Conservation (phyloP, 1,139 yeast genomes). For the Taphrina betulina region DNA sequence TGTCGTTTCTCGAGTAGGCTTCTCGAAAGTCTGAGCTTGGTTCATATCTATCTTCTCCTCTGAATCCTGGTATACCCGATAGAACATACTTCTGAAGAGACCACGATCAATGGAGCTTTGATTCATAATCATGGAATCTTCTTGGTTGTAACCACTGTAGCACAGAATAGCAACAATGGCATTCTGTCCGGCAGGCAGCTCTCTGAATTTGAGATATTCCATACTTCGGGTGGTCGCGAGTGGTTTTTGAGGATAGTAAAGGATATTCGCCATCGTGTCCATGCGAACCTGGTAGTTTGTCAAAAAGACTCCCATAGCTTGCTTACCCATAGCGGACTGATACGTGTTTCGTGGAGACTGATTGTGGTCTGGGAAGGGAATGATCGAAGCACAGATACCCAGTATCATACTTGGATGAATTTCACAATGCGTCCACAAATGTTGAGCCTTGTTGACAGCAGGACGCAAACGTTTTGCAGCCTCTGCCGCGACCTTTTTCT, state of each 20-base stretch:
- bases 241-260: slow-evolving; percentile 98
- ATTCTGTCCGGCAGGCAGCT: slow-evolving; percentile 98
- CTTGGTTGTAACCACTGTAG: slow-evolving; percentile 98
- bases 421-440: slow-evolving; percentile 97
- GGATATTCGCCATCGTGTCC: slow-evolving; percentile 99
- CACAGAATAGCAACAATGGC: slow-evolving; percentile 98
- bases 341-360: slow-evolving; percentile 99
- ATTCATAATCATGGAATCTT: slow-evolving; percentile 99
- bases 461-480: slow-evolving; percentile 89
- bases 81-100: slow-evolving; percentile 87
- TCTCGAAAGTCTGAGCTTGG: slow-evolving; percentile 48
- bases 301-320: slow-evolving; percentile 99
- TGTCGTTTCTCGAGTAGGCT: slow-evolving; percentile 84
- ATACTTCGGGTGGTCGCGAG: slow-evolving; percentile 97
- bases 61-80: slow-evolving; percentile 97
- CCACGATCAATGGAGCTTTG: slow-evolving; percentile 98
- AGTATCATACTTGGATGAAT: slow-evolving; percentile 98
- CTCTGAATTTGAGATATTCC: slow-evolving; percentile 97
- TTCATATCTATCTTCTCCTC: slow-evolving; percentile 99
- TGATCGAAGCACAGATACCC: slow-evolving; percentile 97
- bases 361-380: slow-evolving; percentile 99
- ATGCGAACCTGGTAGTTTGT: slow-evolving; percentile 94
- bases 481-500: slow-evolving; percentile 51
- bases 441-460: slow-evolving; percentile 59
- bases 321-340: slow-evolving; percentile 99